A percentile compares a stretch with the other conserved stretches of the same genome.
Evolutionary conservation across 306 rosid genomes (phyloP).

Genomic region (Potentilla sterilis): DNA sequence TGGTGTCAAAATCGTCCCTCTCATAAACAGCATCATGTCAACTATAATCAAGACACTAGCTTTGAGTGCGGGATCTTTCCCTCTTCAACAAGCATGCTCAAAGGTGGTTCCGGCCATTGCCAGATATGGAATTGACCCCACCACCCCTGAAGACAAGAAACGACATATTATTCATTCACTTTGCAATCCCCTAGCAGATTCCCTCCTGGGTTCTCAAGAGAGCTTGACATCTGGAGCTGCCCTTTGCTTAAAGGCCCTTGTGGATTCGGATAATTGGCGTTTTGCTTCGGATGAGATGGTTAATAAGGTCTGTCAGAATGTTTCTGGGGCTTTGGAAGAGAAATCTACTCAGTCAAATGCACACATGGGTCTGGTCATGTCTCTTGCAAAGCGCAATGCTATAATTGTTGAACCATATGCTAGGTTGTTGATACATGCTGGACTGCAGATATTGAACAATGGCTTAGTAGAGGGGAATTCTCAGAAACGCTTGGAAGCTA

Average conservation of each 20-base stretch:
- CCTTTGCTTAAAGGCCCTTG: constrained; percentile 79
- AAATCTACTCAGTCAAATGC: constrained; percentile 66
- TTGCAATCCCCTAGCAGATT: constrained; percentile 69
- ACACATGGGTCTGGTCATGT: constrained; percentile 78
- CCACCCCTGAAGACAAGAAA: constrained; percentile 70
- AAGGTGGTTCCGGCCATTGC: constrained; percentile 85
- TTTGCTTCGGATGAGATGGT: constrained; percentile 83
- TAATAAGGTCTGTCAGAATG: constrained; percentile 80
- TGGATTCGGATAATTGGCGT: constrained; percentile 90
- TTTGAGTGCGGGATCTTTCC: constrained; percentile 80
- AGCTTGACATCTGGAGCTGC: constrained; percentile 80
- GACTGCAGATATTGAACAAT: constrained; percentile 51
- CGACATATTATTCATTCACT: constrained; percentile 61
- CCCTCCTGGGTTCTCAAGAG: constrained; percentile 72
- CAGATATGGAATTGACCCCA: constrained; percentile 84
- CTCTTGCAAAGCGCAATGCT: constrained; percentile 77
- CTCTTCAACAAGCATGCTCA: constrained; percentile 90
- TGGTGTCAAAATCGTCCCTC: constrained; percentile 73
- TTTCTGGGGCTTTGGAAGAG: constrained; percentile 72
- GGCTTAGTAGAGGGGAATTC: constrained; percentile 66
- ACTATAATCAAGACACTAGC: constrained; percentile 76
- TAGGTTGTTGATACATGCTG: constrained; percentile 64
- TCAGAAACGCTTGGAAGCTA: constrained; percentile 65
- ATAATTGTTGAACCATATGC: constrained; percentile 85
- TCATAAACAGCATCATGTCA: constrained; percentile 66